Evolutionary conservation across 2,329 filamentous ascomycete species (phyloP), one percentile per base, ranked within the genome.

Genomic region (Colletotrichum godetiae): DNA sequence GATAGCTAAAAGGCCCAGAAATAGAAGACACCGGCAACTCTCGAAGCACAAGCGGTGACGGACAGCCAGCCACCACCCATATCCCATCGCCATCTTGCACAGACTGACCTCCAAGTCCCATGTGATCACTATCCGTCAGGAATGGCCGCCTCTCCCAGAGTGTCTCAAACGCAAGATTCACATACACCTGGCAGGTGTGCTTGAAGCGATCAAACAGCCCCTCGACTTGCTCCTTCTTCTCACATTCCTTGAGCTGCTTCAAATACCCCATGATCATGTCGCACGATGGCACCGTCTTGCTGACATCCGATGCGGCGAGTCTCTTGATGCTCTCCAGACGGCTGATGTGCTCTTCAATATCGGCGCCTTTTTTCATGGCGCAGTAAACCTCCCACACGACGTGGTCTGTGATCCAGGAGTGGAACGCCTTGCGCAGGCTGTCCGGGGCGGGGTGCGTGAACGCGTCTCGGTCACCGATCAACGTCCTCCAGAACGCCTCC

Each of bases 401-500:
- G 31, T 72, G 69, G n/a, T 72, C 58, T 3, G 69, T 37, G 5
- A 72, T 58, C 69, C 69, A 72, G 24, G 68, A 65, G 11, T 68
- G 37, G 37, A 72, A 68, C 13, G 64, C 69, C n/a, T 22, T 72
- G 29, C 27, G 64, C 19, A 72, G 10, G 27, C 56, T 35, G 4
- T 11, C 4, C 0, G 68, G 61, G 11, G 73, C 73, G 2, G 70
- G 70, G 52, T 67, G 59, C 6, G 19, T 46, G 15, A 49, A 31
- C 6, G 57, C 61, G 74, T 79, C 74, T 15, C 72, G 72, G 56
- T 78, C 78, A 67, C 75, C 75, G 56, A 79, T 77, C 59, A 79
- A 75, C 2, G 78, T 78, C 15, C 78, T 75, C 75, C 76, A 79
- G 67, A 79, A 78, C 27, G 76, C 77, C 27, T 79, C 78, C 31